Percentiles rank a stretch among this genome's conserved stretches.
These are phyloP conservation scores for Puya raimondii DNA, from an alignment of 176 grass and related monocot genomes.

Conservation along the genomic window DNA sequence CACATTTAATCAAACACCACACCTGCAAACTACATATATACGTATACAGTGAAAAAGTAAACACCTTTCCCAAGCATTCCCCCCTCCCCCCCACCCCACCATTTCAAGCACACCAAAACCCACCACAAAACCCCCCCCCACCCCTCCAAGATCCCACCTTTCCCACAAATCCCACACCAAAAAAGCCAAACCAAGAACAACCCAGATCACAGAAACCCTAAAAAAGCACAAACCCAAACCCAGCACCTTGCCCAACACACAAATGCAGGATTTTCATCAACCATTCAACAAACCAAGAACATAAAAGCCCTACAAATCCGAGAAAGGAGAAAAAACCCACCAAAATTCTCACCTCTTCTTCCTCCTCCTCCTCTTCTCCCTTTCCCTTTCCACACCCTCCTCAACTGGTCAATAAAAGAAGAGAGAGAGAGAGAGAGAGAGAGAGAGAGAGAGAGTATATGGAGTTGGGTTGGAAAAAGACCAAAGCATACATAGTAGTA, in stretches of 20 bases:
- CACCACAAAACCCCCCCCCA: not conserved
- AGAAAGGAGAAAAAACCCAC: not conserved
- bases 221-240: not conserved
- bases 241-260: not conserved
- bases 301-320: not conserved
- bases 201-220: not conserved
- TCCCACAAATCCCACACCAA: not conserved
- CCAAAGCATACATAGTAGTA: too few relatives aligned
- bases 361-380: not conserved
- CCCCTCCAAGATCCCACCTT: not conserved
- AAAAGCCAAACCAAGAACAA: not conserved
- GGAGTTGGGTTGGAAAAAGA: not conserved
- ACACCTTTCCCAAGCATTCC: too few relatives aligned
- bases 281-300: not conserved
- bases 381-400: not conserved
- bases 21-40: not conserved
- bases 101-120: not conserved
- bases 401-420: not conserved
- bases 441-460: not conserved
- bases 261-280: not conserved
- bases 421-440: constrained; percentile 3
- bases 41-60: too few relatives aligned
- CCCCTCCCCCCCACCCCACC: too few relatives aligned
- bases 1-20: not conserved
- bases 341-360: not conserved